phyloP scores from a whole-genome alignment of 805 yeast genomes.

The Zygosaccharomyces rouxii region DNA sequence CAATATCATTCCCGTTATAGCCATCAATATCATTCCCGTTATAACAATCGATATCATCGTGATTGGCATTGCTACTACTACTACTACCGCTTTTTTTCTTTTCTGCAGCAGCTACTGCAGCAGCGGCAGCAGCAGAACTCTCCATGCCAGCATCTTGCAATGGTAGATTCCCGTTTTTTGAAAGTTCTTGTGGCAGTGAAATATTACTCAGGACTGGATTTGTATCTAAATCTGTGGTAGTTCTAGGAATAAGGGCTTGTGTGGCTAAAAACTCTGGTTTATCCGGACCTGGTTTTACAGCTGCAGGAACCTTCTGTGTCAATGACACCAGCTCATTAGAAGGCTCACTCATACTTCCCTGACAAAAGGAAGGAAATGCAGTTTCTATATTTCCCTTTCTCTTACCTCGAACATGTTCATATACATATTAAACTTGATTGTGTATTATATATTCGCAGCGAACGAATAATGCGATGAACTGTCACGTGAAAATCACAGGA shows the following conservation, averaged over 20 bases:
- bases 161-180: neutral
- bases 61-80: neutral
- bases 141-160: neutral
- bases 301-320: conserved; percentile 4
- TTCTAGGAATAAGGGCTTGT: conserved; percentile 23
- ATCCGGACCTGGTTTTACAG: conserved; percentile 10
- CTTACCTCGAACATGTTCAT: neutral
- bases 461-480: neutral
- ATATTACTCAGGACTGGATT: conserved; percentile 31
- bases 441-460: neutral
- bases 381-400: neutral
- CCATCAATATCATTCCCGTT: conserved; percentile 1
- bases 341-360: conserved; percentile 1
- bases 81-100: neutral
- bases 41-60: neutral
- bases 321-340: conserved; percentile 4
- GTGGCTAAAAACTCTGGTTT: conserved; percentile 25
- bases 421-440: neutral
- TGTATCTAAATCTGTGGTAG: conserved; percentile 31
- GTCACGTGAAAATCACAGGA: neutral
- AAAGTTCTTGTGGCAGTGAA: conserved; percentile 19
- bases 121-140: neutral
- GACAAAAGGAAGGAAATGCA: neutral
- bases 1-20: neutral
- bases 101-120: neutral